Evolutionary conservation across 495 filamentous ascomycete genomes (phyloP).

Genomic region (Penicillium ochrochloron): DNA sequence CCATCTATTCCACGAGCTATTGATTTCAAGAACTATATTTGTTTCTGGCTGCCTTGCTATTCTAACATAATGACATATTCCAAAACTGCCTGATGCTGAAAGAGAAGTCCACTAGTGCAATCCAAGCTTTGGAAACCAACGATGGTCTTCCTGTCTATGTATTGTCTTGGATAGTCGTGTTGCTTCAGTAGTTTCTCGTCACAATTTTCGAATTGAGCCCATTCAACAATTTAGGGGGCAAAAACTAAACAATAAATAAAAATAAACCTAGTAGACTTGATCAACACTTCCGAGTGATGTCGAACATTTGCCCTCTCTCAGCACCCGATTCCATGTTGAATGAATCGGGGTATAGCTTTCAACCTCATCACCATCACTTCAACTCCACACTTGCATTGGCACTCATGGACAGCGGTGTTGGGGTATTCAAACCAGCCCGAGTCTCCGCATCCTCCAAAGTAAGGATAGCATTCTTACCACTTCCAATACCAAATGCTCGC

Average conservation of each 20-base stretch:
- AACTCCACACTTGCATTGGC: slow-evolving; percentile 42
- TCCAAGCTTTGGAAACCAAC: no score
- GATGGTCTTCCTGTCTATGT: no score
- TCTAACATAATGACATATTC: no score
- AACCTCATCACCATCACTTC: slow-evolving; percentile 27
- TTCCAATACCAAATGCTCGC: slow-evolving; percentile 47
- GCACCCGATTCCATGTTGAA: slow-evolving; percentile 25
- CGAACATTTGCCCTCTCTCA: background rate
- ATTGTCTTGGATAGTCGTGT: no score
- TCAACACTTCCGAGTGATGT: background rate
- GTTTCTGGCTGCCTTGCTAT: no score
- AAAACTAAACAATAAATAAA: background rate
- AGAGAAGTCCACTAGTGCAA: no score
- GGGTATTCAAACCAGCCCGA: slow-evolving; percentile 31
- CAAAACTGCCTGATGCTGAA: no score
- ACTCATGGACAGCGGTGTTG: slow-evolving; percentile 35
- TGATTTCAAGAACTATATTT: no score
- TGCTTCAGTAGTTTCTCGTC: no score
- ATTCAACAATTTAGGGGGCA: background rate
- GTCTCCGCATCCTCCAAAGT: slow-evolving; percentile 42
- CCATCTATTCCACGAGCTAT: no score
- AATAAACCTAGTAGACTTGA: background rate
- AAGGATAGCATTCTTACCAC: slow-evolving; percentile 39
- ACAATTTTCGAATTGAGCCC: background rate
- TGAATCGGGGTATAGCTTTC: background rate